phyloP scores from a whole-genome alignment of 495 filamentous ascomycete species.

The Usnea hakonensis region DNA sequence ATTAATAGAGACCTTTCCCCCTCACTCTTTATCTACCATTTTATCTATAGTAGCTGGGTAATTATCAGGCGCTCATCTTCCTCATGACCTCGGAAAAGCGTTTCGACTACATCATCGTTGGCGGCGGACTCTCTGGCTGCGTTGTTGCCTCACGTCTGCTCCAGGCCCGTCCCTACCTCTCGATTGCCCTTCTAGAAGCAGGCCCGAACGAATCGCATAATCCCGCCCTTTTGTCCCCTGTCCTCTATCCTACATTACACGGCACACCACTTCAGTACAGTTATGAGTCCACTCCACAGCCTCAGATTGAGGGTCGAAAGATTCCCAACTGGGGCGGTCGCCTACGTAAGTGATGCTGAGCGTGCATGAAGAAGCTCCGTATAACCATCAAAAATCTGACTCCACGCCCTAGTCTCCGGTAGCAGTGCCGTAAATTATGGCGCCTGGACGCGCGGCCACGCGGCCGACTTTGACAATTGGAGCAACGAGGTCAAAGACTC shows the following conservation, averaged over 20 bases:
- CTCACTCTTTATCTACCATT: too few relatives aligned
- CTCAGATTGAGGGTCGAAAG: not conserved
- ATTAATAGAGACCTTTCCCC: too few relatives aligned
- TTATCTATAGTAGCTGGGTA: too few relatives aligned
- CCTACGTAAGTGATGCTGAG: not conserved
- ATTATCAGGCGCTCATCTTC: too few relatives aligned
- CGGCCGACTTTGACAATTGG: conserved; percentile 35
- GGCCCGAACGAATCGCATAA: not conserved
- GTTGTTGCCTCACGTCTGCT: not conserved
- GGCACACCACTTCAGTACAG: not conserved
- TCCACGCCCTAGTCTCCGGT: not conserved
- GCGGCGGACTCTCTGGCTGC: not conserved
- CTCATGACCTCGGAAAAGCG: too few relatives aligned
- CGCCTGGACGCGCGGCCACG: conserved; percentile 31
- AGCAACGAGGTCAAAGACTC: conserved; percentile 27
- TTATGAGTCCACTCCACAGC: not conserved
- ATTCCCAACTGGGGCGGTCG: not conserved
- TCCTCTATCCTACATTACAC: not conserved
- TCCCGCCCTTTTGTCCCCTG: not conserved
- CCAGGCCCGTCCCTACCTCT: not conserved
- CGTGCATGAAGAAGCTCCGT: not conserved
- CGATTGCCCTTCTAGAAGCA: not conserved
- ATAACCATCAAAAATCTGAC: not conserved
- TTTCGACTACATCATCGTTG: not conserved
- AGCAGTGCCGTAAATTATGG: not conserved